These are phyloP conservation scores for Actinomucor elegans DNA, from an alignment of 371 early-diverging fungal species.

Conservation along the genomic window DNA sequence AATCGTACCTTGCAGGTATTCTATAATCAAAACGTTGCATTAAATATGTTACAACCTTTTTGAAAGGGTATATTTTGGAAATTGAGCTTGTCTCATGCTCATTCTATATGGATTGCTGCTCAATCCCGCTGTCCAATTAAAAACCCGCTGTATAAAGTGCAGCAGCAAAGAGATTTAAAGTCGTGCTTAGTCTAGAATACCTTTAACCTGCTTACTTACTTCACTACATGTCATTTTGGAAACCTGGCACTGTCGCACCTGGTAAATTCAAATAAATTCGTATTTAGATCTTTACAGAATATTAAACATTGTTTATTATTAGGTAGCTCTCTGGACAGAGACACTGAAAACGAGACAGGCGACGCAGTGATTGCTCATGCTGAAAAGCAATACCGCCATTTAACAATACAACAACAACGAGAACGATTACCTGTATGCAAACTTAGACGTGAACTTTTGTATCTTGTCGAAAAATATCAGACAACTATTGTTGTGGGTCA, in stretches of 20 bases:
- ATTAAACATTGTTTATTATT: not conserved
- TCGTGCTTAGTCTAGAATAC: too few species aligned
- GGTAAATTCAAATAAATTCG: slow-evolving; percentile 33
- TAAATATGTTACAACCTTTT: too few species aligned
- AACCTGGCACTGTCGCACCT: slow-evolving; percentile 69
- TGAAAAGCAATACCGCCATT: slow-evolving; percentile 44
- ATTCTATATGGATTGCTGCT: too few species aligned
- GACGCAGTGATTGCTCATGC: slow-evolving; percentile 46
- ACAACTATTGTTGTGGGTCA: slow-evolving; percentile 68
- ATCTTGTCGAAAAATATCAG: slow-evolving; percentile 64
- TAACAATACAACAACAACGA: slow-evolving; percentile 56
- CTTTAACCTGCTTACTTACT: too few species aligned
- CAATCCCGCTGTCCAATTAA: too few species aligned
- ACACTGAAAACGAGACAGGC: slow-evolving; percentile 59
- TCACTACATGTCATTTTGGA: slow-evolving; percentile 60
- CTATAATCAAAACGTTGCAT: too few species aligned
- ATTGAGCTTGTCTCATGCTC: too few species aligned
- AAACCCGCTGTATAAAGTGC: too few species aligned
- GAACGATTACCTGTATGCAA: slow-evolving; percentile 63
- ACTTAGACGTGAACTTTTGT: slow-evolving; percentile 53
- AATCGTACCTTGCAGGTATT: too few species aligned
- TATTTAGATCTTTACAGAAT: not conserved
- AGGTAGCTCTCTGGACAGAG: slow-evolving; percentile 71
- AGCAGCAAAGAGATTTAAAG: too few species aligned
- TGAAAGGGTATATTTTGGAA: too few species aligned